These are phyloP conservation scores for Clathrospora elynae DNA, from an alignment of 2,329 filamentous ascomycete genomes.

Conservation along the genomic window DNA sequence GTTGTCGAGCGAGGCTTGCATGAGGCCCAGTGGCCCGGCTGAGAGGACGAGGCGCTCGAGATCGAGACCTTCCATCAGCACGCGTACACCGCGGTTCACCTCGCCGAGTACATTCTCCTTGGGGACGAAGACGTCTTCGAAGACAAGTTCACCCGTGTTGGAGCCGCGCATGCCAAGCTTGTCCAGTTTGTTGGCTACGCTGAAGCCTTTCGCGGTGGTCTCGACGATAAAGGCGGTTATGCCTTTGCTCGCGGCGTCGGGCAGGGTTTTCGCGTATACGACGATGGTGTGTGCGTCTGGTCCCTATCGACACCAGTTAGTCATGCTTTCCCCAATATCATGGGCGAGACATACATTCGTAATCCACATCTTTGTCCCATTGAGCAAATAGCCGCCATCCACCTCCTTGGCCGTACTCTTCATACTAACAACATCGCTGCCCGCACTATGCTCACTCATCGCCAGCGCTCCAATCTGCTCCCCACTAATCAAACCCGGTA, in stretches of 20 bases:
- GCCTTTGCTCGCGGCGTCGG: constrained; percentile 79
- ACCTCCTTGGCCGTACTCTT: constrained; percentile 80
- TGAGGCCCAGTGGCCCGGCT: constrained; percentile 87
- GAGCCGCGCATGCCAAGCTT: constrained; percentile 98
- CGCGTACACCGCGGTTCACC: constrained; percentile 80
- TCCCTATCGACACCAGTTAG: constrained; percentile 52
- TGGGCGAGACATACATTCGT: constrained; percentile 71
- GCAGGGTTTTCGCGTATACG: constrained; percentile 95
- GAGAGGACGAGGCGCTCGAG: constrained; percentile 90
- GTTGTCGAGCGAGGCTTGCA: constrained; percentile 88
- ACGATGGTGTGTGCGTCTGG: constrained; percentile 91
- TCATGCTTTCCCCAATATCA: not conserved
- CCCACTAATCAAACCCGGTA: constrained; percentile 81
- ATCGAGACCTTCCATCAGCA: constrained; percentile 95
- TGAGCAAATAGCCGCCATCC: constrained; percentile 83
- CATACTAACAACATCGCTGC: constrained; percentile 95
- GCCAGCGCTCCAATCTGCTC: constrained; percentile 84
- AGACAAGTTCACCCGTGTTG: constrained; percentile 92
- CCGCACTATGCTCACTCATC: constrained; percentile 92
- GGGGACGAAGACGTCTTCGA: constrained; percentile 90
- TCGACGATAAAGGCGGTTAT: constrained; percentile 95
- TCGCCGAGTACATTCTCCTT: constrained; percentile 78
- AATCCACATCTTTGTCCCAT: constrained; percentile 99
- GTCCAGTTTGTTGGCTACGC: constrained; percentile 87
- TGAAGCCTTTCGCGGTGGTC: constrained; percentile 72